Evolutionary conservation across 2,329 filamentous ascomycete species (phyloP), one percentile per base, ranked within the genome.

Genomic region (Aspergillus sp.): DNA sequence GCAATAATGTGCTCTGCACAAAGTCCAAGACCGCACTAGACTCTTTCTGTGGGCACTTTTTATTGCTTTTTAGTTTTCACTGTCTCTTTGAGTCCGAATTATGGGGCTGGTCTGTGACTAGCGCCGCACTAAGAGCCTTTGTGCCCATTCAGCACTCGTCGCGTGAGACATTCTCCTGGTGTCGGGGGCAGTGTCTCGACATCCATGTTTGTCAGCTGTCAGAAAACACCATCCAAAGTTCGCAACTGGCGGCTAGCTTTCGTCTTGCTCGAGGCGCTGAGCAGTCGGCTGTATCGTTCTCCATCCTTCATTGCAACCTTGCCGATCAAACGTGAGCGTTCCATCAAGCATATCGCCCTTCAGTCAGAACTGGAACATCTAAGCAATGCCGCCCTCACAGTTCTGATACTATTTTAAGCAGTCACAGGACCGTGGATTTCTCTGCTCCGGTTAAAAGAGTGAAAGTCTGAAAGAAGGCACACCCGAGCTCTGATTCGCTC

Each of bases 161-260:
- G 44, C 27, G 43, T 63, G 62, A 64, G 58, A 64, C 62, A 55
- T 27, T 37, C 48, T 21, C 21, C 45, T 55, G 41, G 43, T 50
- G 6, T 27, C n/a, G 6, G 40, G 25, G 50, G 50, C 50, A 25
- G 50, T 52, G 54, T 52, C 47, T 51, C 47, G 35, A 46, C 27
- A 41, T 19, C 15, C 4, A 37, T 25, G 31, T 47, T 48, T 35
- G 33, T 58, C 52, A 52, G 40, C 51, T 58, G 56, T 46, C 52
- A 55, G 43, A 47, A 25, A 17, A 51, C 33, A 44, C 41, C 31
- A n/a, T n/a, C 14, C 23, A 4, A 47, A 47, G 14, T 14, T 14
- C 25, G n/a, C 46, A 14, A 8, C 46, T 43, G 40, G 40, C 19
- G n/a, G 40, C n/a, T 19, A 17, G 40, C 19, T 17, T 40, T 40